A percentile compares a stretch with the other conserved stretches of the same genome.
These are phyloP conservation scores for Skeletonema menzelii DNA, from an alignment of 108 stramenopile genomes.

Conservation along the genomic window DNA sequence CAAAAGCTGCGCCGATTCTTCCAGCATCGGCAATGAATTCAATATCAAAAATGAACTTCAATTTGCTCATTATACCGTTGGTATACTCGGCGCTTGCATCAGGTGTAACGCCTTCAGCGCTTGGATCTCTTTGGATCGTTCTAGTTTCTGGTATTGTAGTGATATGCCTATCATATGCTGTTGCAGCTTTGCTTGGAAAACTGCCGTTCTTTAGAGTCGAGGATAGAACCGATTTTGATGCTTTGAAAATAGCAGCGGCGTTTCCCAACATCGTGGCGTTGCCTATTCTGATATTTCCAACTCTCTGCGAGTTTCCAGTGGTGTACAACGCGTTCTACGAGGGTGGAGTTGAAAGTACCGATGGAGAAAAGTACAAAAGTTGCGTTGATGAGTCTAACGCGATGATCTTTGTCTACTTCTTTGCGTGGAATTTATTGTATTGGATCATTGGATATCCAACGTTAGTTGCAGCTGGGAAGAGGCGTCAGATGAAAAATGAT, in stretches of 20 bases:
- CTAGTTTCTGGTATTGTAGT: constrained; percentile 55
- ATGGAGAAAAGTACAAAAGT: constrained; percentile 30
- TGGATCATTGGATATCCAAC: constrained; percentile 63
- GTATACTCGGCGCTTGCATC: constrained; percentile 61
- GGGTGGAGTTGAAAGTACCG: neutral
- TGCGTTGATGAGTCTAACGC: constrained; percentile 62
- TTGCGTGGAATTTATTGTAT: constrained; percentile 61
- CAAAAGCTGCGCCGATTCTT: constrained; percentile 54
- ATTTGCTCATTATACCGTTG: constrained; percentile 61
- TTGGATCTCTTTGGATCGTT: constrained; percentile 70
- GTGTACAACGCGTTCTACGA: constrained; percentile 56
- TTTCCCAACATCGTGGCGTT: constrained; percentile 79
- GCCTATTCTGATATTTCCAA: constrained; percentile 78
- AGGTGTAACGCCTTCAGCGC: constrained; percentile 47
- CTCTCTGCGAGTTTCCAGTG: constrained; percentile 71
- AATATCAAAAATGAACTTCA: constrained; percentile 63
- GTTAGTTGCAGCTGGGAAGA: constrained; percentile 41
- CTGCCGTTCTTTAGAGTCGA: constrained; percentile 40
- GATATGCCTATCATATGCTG: constrained; percentile 48
- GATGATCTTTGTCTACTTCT: constrained; percentile 78
- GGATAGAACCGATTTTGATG: constrained; percentile 51
- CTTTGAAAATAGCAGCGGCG: constrained; percentile 60
- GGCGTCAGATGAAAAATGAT: constrained; percentile 15
- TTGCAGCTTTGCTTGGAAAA: constrained; percentile 53
- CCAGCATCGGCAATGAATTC: constrained; percentile 46